phyloP scores from a whole-genome alignment of 2,329 filamentous ascomycete genomes.

The Fusarium gaditjirri region DNA sequence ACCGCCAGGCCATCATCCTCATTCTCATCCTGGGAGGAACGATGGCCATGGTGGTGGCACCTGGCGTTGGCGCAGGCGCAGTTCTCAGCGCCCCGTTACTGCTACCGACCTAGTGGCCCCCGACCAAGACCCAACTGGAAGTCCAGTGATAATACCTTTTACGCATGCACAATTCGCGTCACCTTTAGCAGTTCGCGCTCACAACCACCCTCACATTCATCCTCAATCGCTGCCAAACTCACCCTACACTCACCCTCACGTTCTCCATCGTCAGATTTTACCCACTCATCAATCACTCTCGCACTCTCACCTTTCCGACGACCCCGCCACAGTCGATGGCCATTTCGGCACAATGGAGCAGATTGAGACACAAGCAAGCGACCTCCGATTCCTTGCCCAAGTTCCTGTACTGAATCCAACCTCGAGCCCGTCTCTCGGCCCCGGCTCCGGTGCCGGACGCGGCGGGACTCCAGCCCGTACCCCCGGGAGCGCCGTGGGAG shows the following conservation, averaged over 20 bases:
- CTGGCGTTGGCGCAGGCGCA: conserved; percentile 31
- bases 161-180: conserved; percentile 33
- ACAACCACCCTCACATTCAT: conserved; percentile 5
- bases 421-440: conserved; percentile 38
- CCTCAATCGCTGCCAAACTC: conserved; percentile 5
- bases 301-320: conserved; percentile 7
- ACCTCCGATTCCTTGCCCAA: conserved; percentile 63
- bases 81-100: conserved; percentile 24
- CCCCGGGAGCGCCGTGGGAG: conserved; percentile 35
- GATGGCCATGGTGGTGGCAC: conserved; percentile 17
- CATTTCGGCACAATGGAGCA: conserved; percentile 59
- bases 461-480: conserved; percentile 31
- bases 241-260: conserved; percentile 11
- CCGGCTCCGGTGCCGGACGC: conserved; percentile 30
- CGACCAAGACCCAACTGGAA: conserved; percentile 8
- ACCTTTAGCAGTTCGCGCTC: conserved; percentile 23
- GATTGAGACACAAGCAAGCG: conserved; percentile 64
- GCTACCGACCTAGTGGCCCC: neutral
- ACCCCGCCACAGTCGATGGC: conserved; percentile 28
- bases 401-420: conserved; percentile 46
- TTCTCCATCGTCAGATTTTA: conserved; percentile 16
- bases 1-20: neutral
- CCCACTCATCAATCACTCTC: conserved; percentile 11
- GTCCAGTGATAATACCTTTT: conserved; percentile 32
- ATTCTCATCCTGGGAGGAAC: conserved; percentile 12